Base-by-base conservation (phyloP, 2,329 filamentous ascomycete species). In the Beauveria sp. region DNA sequence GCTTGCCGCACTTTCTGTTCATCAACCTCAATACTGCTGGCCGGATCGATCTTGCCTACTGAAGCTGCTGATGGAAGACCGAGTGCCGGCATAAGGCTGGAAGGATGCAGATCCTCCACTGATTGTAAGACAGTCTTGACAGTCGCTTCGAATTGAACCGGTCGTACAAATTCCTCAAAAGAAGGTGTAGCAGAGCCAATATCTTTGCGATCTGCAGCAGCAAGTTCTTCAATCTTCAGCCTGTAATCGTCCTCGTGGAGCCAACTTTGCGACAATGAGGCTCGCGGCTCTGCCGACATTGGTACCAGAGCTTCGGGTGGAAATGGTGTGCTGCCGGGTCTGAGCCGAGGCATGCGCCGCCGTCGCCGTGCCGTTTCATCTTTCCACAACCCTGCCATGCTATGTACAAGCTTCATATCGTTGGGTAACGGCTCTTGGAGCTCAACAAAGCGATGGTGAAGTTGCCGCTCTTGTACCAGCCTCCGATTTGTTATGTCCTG, bases 321-420 rank as follows among this genome's bases (percentile, higher is more conserved):
- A 65, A 96, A 96, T 0, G 91, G 90, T 63, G 84, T 93, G 67
- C 85, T 90, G 5, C 80, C 84, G 37, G 85, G 80, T 64, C 85
- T 79, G 6, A 75, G 76, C 52, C 88, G 78, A 2, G 85, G 83
- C 82, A 93, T 87, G 51, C 83, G 84, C 53, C 83, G 80, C 72
- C 90, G 93, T 37, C 92, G 84, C 50, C 92, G 84, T 62, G 85
- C 86, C 0, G 88, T 91, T 72, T 97, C 94, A 67, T 96, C 91
- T 70, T 86, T 87, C 94, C 94, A 99, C 3, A 99, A 75, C 0
- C 90, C 89, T 60, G 91, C 92, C 90, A 99, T 93, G 65, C 94
- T 99, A 69, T 91, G 87, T 5, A 99, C 92, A 12, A 96, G 80
- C 69, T 96, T 96, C 69, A 92, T 79, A 65, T 90, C 86, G 0